Evolutionary conservation across 257 asterid genomes (phyloP), one percentile per base, ranked within the genome.

Genomic region (Jasminum sambac): DNA sequence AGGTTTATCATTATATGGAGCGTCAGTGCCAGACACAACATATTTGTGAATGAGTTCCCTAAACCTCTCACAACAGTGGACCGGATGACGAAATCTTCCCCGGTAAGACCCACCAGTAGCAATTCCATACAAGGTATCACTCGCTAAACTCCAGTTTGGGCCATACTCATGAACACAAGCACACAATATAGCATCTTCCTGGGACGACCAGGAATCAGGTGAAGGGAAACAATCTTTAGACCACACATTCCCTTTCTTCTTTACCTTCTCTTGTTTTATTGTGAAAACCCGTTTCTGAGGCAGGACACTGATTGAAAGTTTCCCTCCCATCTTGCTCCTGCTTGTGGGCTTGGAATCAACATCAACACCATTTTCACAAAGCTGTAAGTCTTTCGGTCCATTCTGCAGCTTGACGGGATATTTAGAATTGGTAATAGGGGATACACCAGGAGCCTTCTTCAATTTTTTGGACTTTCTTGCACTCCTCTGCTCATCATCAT

Each of bases 41-140:
- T 95, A 83, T 82, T 83, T 91, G 68, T 95, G 99, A 21, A 85
- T 70, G 41, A 95, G 90, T 69, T 89, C 98, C 90, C 99, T 85
- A 78, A 84, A 89, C 77, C 99, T 90, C 85, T 95, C 99, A 44
- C 94, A 88, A 80, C 99, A 95, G 78, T 91, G 96, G 52, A 84
- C 82, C 66, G 93, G 96, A 81, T 89, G 90, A 60, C 97, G 96
- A 75, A 80, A 89, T 83, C 89, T 84, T 62, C 99, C 99, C 26
- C 89, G 80, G 74, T 85, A 95, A 67, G 73, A 78, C 60, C 99
- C 99, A 38, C 99, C 98, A 66, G 89, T 81, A 61, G 89, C 76
- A 82, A 82, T 76, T 37, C 92, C 94, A 50, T 87, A 78, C 81
- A 95, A 74, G 74, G 85, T 81, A 39, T 91, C 98, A 89, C 98